Percentiles rank a stretch among this genome's conserved stretches.
Conservation (phyloP, 2,329 filamentous ascomycete genomes). For the Xylaria polymorpha region DNA sequence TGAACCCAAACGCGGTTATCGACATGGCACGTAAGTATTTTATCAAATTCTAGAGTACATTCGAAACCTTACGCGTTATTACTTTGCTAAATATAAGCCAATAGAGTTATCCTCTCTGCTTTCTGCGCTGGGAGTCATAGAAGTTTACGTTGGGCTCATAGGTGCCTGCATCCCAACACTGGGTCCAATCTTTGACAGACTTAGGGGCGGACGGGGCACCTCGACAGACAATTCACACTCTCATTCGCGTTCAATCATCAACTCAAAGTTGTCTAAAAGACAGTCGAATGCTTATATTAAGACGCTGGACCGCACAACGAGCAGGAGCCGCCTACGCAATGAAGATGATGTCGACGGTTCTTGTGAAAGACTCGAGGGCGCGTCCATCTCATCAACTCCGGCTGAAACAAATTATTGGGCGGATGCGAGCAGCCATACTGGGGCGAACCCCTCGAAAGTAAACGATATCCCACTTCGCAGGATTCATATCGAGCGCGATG, state of each 20-base stretch:
- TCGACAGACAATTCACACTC: no score
- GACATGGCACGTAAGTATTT: not conserved
- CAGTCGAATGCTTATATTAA: not conserved
- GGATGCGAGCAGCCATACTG: not conserved
- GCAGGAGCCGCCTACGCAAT: not conserved
- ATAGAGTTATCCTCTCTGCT: not conserved
- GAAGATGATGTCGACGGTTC: not conserved
- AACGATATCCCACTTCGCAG: not conserved
- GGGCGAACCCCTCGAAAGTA: not conserved
- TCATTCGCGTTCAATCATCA: not conserved
- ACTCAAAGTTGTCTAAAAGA: not conserved
- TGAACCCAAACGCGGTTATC: not conserved
- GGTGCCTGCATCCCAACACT: constrained; percentile 6
- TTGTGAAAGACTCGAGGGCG: not conserved
- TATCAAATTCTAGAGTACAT: not conserved
- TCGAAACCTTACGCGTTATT: not conserved
- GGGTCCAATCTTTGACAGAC: not conserved
- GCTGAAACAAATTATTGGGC: not conserved
- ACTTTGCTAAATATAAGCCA: not conserved
- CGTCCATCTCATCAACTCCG: not conserved
- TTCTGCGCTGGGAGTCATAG: not conserved
- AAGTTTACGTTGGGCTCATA: not conserved
- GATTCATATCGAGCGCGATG: not conserved
- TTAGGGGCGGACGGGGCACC: not conserved
- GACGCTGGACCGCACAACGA: not conserved